A percentile compares a stretch with the other conserved stretches of the same genome.
These are phyloP conservation scores for Lachancea kluyveri DNA, from an alignment of 805 yeast genomes.

Conservation along the genomic window DNA sequence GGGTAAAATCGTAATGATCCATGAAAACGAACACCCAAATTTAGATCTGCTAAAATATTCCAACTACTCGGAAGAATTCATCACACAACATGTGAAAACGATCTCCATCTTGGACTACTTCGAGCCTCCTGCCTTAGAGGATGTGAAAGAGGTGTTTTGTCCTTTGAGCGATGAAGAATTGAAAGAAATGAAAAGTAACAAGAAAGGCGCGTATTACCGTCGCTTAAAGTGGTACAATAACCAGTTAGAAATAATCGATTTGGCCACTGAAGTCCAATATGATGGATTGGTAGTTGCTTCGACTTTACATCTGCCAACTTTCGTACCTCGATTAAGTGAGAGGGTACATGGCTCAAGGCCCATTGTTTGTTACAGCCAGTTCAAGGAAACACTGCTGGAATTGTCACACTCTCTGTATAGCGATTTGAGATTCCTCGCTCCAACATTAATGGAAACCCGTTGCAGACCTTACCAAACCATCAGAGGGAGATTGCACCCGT, in stretches of 20 bases:
- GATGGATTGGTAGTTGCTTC: slow-evolving; percentile 74
- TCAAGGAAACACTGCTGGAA: slow-evolving; percentile 71
- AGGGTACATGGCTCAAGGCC: slow-evolving; percentile 82
- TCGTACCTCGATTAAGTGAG: slow-evolving; percentile 57
- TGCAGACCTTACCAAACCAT: slow-evolving; percentile 88
- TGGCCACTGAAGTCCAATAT: slow-evolving; percentile 47
- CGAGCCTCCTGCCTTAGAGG: slow-evolving; percentile 56
- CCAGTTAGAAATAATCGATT: slow-evolving; percentile 40
- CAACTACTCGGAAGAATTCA: slow-evolving; percentile 50
- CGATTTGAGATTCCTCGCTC: slow-evolving; percentile 72
- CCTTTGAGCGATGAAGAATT: slow-evolving; percentile 44
- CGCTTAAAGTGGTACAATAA: slow-evolving; percentile 44
- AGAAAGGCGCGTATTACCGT: slow-evolving; percentile 61
- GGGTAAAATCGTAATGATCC: slow-evolving; percentile 69
- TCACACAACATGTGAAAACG: slow-evolving; percentile 53
- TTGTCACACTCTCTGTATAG: slow-evolving; percentile 56
- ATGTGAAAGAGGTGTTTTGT: slow-evolving; percentile 37
- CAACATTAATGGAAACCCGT: slow-evolving; percentile 73
- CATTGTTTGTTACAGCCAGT: slow-evolving; percentile 73
- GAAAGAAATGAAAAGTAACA: slow-evolving; percentile 48
- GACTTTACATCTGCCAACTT: slow-evolving; percentile 60
- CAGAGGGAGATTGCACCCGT: slow-evolving; percentile 90
- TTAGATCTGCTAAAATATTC: slow-evolving; percentile 62
- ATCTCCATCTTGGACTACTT: slow-evolving; percentile 74
- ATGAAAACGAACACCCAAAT: slow-evolving; percentile 93